Evolutionary conservation across 768 basidiomycete genomes (phyloP).

Genomic region (Crucibulum laeve): DNA sequence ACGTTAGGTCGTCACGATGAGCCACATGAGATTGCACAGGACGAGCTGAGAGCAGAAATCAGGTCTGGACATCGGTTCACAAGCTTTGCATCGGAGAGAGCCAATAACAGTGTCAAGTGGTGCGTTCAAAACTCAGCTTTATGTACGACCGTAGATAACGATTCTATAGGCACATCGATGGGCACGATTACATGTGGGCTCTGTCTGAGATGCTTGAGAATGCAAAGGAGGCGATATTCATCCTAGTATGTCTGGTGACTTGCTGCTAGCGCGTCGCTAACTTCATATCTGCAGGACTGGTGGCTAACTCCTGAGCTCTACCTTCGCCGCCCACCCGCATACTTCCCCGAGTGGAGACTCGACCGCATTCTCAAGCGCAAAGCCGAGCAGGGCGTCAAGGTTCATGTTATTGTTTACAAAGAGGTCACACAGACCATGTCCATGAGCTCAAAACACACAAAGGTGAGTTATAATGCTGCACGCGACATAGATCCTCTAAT

Average conservation of each 20-base stretch:
- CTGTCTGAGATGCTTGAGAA: constrained; percentile 84
- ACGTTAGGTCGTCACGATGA: constrained; percentile 65
- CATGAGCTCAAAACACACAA: constrained; percentile 85
- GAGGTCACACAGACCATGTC: constrained; percentile 93
- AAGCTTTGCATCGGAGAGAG: constrained; percentile 75
- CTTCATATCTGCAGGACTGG: constrained; percentile 58
- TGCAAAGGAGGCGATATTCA: constrained; percentile 83
- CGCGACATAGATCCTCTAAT: background rate
- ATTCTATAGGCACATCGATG: constrained; percentile 71
- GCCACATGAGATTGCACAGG: constrained; percentile 65
- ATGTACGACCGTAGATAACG: background rate
- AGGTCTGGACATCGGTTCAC: constrained; percentile 76
- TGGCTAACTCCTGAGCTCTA: constrained; percentile 96
- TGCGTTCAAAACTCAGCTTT: constrained; percentile 19
- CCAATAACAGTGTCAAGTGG: constrained; percentile 81
- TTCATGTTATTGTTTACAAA: constrained; percentile 93
- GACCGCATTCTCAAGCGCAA: constrained; percentile 83
- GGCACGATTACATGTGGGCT: constrained; percentile 97
- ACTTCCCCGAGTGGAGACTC: constrained; percentile 83
- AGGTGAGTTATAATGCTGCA: constrained; percentile 25
- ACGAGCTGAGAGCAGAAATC: constrained; percentile 72
- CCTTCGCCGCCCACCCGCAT: constrained; percentile 86
- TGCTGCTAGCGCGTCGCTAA: background rate
- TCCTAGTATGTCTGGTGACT: constrained; percentile 53
- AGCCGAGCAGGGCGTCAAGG: constrained; percentile 87